Evolutionary conservation across 305 asterid species (phyloP).

Genomic region (Withania somnifera): DNA sequence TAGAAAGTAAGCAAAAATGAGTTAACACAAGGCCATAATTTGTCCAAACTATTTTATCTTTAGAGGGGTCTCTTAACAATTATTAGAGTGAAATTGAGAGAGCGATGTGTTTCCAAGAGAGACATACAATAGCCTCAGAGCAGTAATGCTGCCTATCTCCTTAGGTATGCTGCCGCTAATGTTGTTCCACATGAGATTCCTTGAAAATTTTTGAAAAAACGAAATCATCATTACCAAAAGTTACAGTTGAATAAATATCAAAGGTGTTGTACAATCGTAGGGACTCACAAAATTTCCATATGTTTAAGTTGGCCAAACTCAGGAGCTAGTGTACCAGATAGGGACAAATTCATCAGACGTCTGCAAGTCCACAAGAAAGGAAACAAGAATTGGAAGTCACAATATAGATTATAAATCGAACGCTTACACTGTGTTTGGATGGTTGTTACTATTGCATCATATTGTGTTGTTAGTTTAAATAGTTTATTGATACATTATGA

Average conservation of each 20-base stretch:
- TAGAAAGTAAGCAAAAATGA: too few species aligned
- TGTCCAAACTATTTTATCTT: too few species aligned
- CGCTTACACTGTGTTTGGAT: too few species aligned
- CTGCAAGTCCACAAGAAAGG: constrained; percentile 12
- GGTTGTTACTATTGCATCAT: too few species aligned
- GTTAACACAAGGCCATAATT: too few species aligned
- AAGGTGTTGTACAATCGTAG: neutral
- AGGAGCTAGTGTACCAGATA: constrained; percentile 51
- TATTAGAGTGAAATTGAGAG: too few species aligned
- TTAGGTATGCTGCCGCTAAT: constrained; percentile 55
- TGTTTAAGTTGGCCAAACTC: constrained; percentile 48
- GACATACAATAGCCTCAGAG: constrained; percentile 38
- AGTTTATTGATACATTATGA: too few species aligned
- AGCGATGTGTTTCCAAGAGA: too few species aligned
- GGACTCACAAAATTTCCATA: constrained; percentile 36
- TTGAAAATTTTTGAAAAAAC: constrained; percentile 8
- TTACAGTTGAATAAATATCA: neutral
- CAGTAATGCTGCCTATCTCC: constrained; percentile 50
- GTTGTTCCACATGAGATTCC: constrained; percentile 64
- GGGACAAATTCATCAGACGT: constrained; percentile 32
- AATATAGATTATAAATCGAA: too few species aligned
- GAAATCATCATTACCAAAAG: neutral
- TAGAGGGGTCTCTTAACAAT: too few species aligned
- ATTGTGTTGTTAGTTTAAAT: too few species aligned
- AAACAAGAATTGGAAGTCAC: too few species aligned